These are phyloP conservation scores for Alternaria sp. DNA, from an alignment of 2,329 filamentous ascomycete genomes.

Conservation along the genomic window DNA sequence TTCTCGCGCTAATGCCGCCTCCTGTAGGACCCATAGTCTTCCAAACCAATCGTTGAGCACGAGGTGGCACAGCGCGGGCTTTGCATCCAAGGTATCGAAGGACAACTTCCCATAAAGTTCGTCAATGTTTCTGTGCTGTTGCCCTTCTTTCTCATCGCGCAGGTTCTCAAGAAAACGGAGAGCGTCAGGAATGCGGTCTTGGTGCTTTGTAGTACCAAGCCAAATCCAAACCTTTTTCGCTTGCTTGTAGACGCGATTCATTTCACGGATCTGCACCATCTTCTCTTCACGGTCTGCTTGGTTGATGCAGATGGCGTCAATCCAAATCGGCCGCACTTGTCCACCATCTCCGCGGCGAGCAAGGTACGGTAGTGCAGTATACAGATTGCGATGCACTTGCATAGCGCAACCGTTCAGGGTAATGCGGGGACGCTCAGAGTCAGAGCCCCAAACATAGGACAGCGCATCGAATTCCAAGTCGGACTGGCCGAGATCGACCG, in stretches of 20 bases:
- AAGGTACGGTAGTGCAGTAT: background rate
- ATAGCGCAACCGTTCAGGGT: rapidly evolving
- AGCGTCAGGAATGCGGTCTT: background rate
- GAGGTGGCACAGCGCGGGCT: no score
- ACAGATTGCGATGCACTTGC: background rate
- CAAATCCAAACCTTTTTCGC: background rate
- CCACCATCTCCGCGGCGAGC: background rate
- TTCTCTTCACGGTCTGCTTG: background rate
- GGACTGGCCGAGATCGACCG: no score
- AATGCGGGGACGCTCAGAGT: no score
- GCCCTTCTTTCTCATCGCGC: no score
- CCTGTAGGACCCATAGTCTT: no score
- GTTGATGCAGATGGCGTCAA: background rate
- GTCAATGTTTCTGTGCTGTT: no score
- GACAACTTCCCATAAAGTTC: no score
- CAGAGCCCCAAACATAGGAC: background rate
- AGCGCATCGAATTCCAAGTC: background rate
- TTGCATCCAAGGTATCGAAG: no score
- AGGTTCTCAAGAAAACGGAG: background rate
- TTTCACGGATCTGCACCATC: background rate
- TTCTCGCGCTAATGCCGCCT: no score
- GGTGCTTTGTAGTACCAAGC: rapidly evolving
- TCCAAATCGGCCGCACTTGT: background rate
- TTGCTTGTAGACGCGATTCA: background rate
- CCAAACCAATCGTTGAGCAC: no score